Evolutionary conservation across 805 yeast genomes (phyloP).

Genomic region (Saccharomycopsis oosterbeekiorum): DNA sequence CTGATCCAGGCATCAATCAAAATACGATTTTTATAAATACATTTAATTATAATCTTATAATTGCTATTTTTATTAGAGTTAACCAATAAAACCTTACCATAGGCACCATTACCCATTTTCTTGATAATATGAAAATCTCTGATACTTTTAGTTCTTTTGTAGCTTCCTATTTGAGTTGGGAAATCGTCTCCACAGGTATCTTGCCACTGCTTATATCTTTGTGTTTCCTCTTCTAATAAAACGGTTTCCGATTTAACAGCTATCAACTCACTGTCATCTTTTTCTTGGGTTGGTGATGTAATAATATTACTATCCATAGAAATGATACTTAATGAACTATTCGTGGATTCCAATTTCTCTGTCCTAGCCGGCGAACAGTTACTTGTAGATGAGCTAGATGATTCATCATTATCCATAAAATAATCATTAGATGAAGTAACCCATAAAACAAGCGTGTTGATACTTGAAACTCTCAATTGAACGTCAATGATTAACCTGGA

Average conservation of each 20-base stretch:
- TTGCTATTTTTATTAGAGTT: constrained; percentile 51
- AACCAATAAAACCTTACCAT: constrained; percentile 84
- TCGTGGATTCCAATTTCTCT: background rate
- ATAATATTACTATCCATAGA: background rate
- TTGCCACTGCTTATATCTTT: constrained; percentile 30
- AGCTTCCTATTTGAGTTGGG: constrained; percentile 48
- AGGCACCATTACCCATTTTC: constrained; percentile 92
- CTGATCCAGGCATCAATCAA: constrained; percentile 97
- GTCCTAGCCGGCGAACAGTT: background rate
- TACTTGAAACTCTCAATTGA: constrained; percentile 62
- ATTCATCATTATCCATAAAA: background rate
- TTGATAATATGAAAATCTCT: constrained; percentile 62
- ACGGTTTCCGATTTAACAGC: constrained; percentile 31
- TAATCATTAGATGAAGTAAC: constrained; percentile 62
- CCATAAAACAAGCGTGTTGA: constrained; percentile 64
- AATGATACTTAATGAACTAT: background rate
- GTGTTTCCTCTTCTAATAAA: constrained; percentile 37
- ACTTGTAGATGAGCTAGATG: background rate
- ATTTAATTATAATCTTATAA: constrained; percentile 70
- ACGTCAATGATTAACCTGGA: constrained; percentile 56
- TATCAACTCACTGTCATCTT: constrained; percentile 8
- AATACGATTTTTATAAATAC: constrained; percentile 86
- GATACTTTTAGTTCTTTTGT: constrained; percentile 61
- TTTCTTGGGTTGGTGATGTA: constrained; percentile 14
- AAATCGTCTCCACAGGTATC: constrained; percentile 26